These are phyloP conservation scores for Globisporangium nagaii DNA, from an alignment of 352 stramenopile genomes.

Conservation along the genomic window DNA sequence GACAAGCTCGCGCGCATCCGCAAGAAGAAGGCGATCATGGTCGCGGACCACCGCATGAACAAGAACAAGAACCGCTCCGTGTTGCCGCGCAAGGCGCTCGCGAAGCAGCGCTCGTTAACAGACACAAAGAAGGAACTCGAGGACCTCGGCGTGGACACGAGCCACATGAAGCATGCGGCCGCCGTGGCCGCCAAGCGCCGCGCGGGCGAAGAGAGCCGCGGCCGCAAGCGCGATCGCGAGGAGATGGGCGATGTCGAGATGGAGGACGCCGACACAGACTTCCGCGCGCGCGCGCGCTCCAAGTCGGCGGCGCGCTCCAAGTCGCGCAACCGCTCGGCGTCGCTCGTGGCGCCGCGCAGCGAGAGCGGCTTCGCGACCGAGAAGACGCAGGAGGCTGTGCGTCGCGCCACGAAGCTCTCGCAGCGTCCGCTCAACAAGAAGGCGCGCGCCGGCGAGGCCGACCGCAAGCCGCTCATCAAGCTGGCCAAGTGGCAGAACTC, in stretches of 20 bases:
- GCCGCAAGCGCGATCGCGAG: constrained; percentile 80
- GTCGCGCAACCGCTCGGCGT: constrained; percentile 78
- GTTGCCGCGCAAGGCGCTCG: constrained; percentile 84
- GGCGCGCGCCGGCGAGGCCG: constrained; percentile 71
- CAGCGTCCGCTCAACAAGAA: constrained; percentile 81
- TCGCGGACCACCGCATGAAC: constrained; percentile 85
- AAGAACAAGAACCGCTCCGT: constrained; percentile 95
- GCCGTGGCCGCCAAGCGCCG: constrained; percentile 65
- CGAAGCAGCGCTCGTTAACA: constrained; percentile 62
- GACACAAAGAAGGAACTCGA: constrained; percentile 91
- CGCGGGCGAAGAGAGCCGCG: constrained; percentile 63
- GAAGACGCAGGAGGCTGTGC: constrained; percentile 29
- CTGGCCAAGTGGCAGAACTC: constrained; percentile 88
- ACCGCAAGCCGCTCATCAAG: constrained; percentile 77
- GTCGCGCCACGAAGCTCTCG: constrained; percentile 43
- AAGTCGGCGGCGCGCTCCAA: constrained; percentile 71
- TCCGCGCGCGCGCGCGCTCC: constrained; percentile 62
- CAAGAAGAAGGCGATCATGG: constrained; percentile 82
- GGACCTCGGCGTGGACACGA: constrained; percentile 87
- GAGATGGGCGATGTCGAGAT: constrained; percentile 87
- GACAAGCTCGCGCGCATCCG: constrained; percentile 80
- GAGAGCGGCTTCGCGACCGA: constrained; percentile 64
- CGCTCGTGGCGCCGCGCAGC: constrained; percentile 68
- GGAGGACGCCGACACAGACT: constrained; percentile 72
- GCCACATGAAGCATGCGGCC: constrained; percentile 87